A percentile compares a stretch with the other conserved stretches of the same genome.
Evolutionary conservation across 768 basidiomycete species (phyloP).

Genomic region (Lentinula guzmanii): DNA sequence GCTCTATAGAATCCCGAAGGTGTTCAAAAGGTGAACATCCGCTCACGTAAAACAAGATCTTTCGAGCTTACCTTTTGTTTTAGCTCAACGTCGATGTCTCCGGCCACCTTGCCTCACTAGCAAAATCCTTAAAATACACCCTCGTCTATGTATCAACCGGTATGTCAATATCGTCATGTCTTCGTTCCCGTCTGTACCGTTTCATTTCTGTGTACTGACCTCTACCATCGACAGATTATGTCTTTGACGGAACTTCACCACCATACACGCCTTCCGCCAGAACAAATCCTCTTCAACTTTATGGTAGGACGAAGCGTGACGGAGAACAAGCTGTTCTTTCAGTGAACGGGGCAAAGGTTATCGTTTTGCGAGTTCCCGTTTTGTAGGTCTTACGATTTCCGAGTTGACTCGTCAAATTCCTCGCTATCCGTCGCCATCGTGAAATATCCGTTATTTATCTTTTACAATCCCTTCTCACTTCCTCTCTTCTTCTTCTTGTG

Average conservation of each 20-base stretch:
- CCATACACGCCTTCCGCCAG: conserved; percentile 73
- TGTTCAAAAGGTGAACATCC: conserved; percentile 46
- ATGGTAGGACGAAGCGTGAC: conserved; percentile 81
- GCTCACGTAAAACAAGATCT: not conserved
- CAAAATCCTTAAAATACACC: conserved; percentile 54
- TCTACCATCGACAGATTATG: conserved; percentile 61
- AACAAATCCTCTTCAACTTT: conserved; percentile 84
- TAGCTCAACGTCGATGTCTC: conserved; percentile 83
- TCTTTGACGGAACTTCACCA: conserved; percentile 91
- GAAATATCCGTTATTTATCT: not conserved
- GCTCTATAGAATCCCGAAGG: conserved; percentile 57
- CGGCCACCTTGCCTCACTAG: conserved; percentile 60
- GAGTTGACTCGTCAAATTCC: too few species aligned
- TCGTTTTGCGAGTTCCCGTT: conserved; percentile 86
- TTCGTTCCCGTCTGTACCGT: not conserved
- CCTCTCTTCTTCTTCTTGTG: not conserved
- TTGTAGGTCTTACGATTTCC: conserved; percentile 43
- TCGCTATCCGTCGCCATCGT: not conserved
- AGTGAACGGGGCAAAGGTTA: conserved; percentile 46
- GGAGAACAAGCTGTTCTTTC: conserved; percentile 78
- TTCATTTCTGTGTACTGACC: not conserved
- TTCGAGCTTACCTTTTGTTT: not conserved
- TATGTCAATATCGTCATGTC: conserved; percentile 16
- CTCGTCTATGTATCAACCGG: conserved; percentile 93
- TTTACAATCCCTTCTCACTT: not conserved